Percentiles rank a stretch among this genome's conserved stretches.
These are phyloP conservation scores for Periconia sp. DNA, from an alignment of 2,329 filamentous ascomycete genomes.

Conservation along the genomic window DNA sequence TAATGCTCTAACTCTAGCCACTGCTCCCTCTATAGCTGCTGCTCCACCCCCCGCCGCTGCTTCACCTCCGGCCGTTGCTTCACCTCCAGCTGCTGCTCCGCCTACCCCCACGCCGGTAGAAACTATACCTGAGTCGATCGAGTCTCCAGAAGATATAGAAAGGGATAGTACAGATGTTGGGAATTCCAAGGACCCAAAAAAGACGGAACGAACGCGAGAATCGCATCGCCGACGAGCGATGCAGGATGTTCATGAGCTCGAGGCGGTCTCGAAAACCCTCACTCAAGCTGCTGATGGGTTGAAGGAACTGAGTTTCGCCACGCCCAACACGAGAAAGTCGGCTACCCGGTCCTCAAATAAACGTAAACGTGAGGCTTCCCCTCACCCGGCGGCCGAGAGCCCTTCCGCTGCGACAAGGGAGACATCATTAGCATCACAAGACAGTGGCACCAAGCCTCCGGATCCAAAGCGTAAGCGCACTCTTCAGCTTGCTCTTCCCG, in stretches of 20 bases:
- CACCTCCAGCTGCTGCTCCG: not conserved
- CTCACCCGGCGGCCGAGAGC: conserved; percentile 28
- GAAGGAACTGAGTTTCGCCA: conserved; percentile 39
- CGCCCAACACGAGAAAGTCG: conserved; percentile 26
- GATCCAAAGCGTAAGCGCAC: conserved; percentile 35
- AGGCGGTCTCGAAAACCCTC: conserved; percentile 42
- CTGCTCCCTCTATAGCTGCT: too few species aligned
- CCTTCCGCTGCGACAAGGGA: conserved; percentile 23
- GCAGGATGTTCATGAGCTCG: conserved; percentile 43
- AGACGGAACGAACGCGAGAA: conserved; percentile 77
- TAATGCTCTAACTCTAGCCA: not conserved
- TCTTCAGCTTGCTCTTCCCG: conserved; percentile 23
- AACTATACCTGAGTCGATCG: conserved; percentile 3
- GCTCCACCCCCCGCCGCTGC: too few species aligned
- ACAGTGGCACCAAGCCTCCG: conserved; percentile 31
- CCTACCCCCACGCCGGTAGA: not conserved
- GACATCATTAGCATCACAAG: conserved; percentile 31
- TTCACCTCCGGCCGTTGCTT: too few species aligned
- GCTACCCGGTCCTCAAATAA: conserved; percentile 50
- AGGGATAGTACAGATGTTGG: conserved; percentile 69
- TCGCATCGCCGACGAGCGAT: conserved; percentile 60
- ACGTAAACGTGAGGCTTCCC: conserved; percentile 61
- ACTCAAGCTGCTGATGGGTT: conserved; percentile 42
- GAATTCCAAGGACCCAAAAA: conserved; percentile 79
- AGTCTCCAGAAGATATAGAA: conserved; percentile 17